Conservation (phyloP, 176 grass and related monocot genomes). For the Carex cristatella region DNA sequence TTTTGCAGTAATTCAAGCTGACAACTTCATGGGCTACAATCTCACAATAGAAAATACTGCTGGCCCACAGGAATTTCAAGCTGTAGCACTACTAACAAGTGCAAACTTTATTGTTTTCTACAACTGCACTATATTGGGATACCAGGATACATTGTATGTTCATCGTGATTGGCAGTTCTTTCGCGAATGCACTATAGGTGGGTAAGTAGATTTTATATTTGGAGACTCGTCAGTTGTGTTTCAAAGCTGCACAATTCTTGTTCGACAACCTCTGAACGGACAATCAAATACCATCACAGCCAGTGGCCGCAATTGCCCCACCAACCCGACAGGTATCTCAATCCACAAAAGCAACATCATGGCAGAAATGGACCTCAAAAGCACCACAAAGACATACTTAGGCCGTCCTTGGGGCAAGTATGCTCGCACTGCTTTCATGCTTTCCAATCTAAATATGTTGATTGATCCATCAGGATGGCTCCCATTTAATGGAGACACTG, state of each 20-base stretch:
- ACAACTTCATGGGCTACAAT: conserved; percentile 61
- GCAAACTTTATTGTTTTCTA: conserved; percentile 69
- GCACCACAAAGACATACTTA: conserved; percentile 20
- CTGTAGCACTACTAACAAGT: conserved; percentile 53
- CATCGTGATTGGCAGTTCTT: conserved; percentile 74
- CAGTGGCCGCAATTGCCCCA: conserved; percentile 37
- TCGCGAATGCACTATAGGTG: conserved; percentile 50
- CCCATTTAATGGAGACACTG: conserved; percentile 31
- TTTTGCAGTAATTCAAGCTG: conserved; percentile 31
- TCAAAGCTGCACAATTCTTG: too few relatives aligned
- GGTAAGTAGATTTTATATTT: conserved; percentile 84
- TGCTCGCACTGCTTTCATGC: conserved; percentile 52
- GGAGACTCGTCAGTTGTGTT: conserved; percentile 63
- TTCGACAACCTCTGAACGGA: too few relatives aligned
- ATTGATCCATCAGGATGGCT: conserved; percentile 56
- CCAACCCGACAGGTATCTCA: conserved; percentile 54
- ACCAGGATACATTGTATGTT: conserved; percentile 86
- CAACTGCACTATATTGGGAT: conserved; percentile 49
- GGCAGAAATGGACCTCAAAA: conserved; percentile 31
- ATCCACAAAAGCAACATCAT: conserved; percentile 66
- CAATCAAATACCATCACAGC: conserved; percentile 48
- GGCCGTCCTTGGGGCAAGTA: conserved; percentile 53
- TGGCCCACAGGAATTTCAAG: conserved; percentile 53
- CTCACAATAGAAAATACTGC: conserved; percentile 71
- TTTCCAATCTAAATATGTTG: conserved; percentile 28